Percentiles rank a stretch among this genome's conserved stretches.
Conservation (phyloP, 1,284 basidiomycete genomes). For the Xerocomus tenax region DNA sequence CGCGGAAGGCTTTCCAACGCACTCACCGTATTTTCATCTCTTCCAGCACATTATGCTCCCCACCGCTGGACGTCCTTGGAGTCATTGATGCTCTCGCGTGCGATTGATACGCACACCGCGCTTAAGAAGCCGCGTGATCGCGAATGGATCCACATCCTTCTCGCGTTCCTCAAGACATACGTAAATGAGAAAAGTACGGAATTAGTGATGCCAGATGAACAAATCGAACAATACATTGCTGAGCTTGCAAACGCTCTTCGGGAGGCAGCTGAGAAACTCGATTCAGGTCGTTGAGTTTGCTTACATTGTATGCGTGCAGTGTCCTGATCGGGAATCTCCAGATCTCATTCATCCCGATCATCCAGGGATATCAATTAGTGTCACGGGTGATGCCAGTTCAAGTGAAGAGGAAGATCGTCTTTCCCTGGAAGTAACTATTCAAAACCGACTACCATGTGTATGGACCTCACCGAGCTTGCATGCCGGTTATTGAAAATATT, state of each 20-base stretch:
- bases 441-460: conserved; percentile 69
- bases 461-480: conserved; percentile 7
- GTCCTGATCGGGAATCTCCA: conserved; percentile 28
- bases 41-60: conserved; percentile 76
- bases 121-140: conserved; percentile 50
- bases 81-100: conserved; percentile 62
- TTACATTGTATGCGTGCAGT: not conserved
- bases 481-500: conserved; percentile 11
- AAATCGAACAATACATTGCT: conserved; percentile 46
- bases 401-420: conserved; percentile 58
- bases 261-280: conserved; percentile 42
- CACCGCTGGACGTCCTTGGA: conserved; percentile 73
- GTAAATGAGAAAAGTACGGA: conserved; percentile 48
- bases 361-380: conserved; percentile 49
- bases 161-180: conserved; percentile 62
- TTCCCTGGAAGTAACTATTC: conserved; percentile 47
- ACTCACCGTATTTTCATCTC: conserved; percentile 60
- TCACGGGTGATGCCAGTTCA: conserved; percentile 40
- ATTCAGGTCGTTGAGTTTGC: conserved; percentile 41
- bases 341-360: conserved; percentile 62
- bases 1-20: conserved; percentile 56
- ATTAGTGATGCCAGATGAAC: conserved; percentile 44
- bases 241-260: conserved; percentile 46
- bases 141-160: conserved; percentile 66
- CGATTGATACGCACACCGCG: conserved; percentile 54